Percentiles rank a stretch among this genome's conserved stretches.
These are phyloP conservation scores for Oidium heveae DNA, from an alignment of 2,329 filamentous ascomycete genomes.

Conservation along the genomic window DNA sequence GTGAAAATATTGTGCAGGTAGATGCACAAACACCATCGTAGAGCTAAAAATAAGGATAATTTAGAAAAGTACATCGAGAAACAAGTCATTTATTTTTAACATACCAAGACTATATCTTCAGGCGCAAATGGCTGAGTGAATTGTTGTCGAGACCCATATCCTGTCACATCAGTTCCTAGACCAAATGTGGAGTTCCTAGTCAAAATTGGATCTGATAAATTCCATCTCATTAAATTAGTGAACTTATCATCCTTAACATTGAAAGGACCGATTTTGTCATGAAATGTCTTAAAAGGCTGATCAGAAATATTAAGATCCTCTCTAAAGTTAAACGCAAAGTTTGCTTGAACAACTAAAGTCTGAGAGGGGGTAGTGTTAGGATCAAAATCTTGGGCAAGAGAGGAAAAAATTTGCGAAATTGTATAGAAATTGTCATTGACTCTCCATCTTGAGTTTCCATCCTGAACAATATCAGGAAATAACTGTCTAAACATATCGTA, in stretches of 20 bases:
- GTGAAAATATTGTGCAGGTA: conserved; percentile 31
- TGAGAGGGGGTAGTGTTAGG: conserved; percentile 7
- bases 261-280: conserved; percentile 10
- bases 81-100: no score
- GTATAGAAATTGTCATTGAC: conserved; percentile 7
- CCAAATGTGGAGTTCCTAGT: conserved; percentile 5
- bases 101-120: conserved; percentile 15
- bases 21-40: conserved; percentile 32
- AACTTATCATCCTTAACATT: conserved; percentile 6
- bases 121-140: conserved; percentile 16
- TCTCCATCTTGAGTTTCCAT: conserved; percentile 9
- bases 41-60: neutral
- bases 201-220: conserved; percentile 7
- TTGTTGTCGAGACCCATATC: conserved; percentile 12
- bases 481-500: no score
- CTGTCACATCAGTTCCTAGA: conserved; percentile 13
- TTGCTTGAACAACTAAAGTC: conserved; percentile 5
- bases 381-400: conserved; percentile 9
- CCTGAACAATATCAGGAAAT: no score
- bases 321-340: conserved; percentile 9
- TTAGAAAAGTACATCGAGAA: neutral
- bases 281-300: conserved; percentile 7
- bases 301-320: conserved; percentile 10
- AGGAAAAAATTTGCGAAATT: conserved; percentile 7
- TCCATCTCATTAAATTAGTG: conserved; percentile 9